These are phyloP conservation scores for Mycena crocata DNA, from an alignment of 768 basidiomycete genomes.

Conservation along the genomic window DNA sequence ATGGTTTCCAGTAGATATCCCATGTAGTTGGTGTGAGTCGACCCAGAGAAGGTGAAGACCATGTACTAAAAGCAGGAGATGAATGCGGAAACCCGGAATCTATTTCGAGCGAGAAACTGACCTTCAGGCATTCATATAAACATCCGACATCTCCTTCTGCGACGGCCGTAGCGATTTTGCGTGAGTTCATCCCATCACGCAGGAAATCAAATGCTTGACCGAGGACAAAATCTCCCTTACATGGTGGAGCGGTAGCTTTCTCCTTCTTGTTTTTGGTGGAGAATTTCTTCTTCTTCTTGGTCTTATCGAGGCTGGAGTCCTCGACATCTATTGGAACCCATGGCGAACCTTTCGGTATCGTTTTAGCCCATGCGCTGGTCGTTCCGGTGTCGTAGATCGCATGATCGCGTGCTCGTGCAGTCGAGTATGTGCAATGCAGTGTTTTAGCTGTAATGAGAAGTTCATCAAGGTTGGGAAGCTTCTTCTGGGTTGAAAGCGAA, in stretches of 20 bases:
- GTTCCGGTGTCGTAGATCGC: neutral
- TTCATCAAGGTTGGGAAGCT: slow-evolving; percentile 8
- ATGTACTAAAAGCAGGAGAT: slow-evolving; percentile 32
- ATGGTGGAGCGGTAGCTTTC: neutral
- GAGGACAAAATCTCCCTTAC: neutral
- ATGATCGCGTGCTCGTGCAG: slow-evolving; percentile 13
- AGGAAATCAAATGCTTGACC: neutral
- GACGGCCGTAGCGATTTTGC: neutral
- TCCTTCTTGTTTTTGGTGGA: neutral
- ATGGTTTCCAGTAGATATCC: slow-evolving; percentile 48
- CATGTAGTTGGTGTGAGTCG: no score
- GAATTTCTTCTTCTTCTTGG: neutral
- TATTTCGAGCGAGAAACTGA: no score
- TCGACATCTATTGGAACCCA: slow-evolving; percentile 1
- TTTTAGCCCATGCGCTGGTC: slow-evolving; percentile 1
- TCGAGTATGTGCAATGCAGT: neutral
- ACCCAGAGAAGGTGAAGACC: slow-evolving; percentile 49
- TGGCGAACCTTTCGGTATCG: neutral
- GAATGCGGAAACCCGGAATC: neutral
- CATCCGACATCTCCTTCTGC: neutral
- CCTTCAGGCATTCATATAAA: slow-evolving; percentile 42
- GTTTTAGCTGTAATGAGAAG: neutral
- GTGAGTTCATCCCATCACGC: neutral
- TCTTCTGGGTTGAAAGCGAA: neutral
- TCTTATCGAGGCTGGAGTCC: slow-evolving; percentile 1